phyloP scores from a whole-genome alignment of 495 filamentous ascomycete species.

The Symbiotaphrina buchneri region DNA sequence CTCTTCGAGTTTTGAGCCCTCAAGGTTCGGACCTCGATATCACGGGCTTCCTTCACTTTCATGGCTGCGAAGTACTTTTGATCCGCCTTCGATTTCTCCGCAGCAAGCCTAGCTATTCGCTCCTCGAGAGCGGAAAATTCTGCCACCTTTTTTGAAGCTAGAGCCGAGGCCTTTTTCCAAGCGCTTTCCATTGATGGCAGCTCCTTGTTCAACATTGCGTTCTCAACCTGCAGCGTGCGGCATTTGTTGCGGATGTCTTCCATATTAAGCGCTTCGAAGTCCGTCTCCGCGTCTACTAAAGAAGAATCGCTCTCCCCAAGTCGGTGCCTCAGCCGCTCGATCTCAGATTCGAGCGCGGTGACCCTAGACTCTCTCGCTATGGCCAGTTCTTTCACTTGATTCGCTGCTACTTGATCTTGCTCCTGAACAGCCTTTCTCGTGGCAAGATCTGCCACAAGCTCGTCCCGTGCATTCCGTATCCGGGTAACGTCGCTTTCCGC shows the following conservation, averaged over 20 bases:
- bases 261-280: constrained; percentile 25
- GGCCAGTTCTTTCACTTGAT: constrained; percentile 58
- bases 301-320: constrained; percentile 17
- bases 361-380: constrained; percentile 56
- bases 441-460: constrained; percentile 57
- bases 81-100: constrained; percentile 88
- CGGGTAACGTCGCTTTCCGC: constrained; percentile 70
- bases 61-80: constrained; percentile 94
- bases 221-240: constrained; percentile 49
- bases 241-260: constrained; percentile 58
- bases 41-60: constrained; percentile 72
- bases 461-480: constrained; percentile 63
- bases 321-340: constrained; percentile 40
- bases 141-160: constrained; percentile 69
- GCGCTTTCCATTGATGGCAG: constrained; percentile 67
- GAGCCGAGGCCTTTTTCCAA: constrained; percentile 60
- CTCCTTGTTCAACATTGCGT: constrained; percentile 65
- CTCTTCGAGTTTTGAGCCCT: constrained; percentile 68
- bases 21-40: constrained; percentile 52
- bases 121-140: constrained; percentile 60
- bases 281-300: constrained; percentile 19
- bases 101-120: constrained; percentile 43
- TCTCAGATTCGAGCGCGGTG: constrained; percentile 54
- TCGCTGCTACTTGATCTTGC: constrained; percentile 39
- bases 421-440: constrained; percentile 61